These are phyloP conservation scores for Leptographium lundbergii DNA, from an alignment of 2,329 filamentous ascomycete species.

Conservation along the genomic window DNA sequence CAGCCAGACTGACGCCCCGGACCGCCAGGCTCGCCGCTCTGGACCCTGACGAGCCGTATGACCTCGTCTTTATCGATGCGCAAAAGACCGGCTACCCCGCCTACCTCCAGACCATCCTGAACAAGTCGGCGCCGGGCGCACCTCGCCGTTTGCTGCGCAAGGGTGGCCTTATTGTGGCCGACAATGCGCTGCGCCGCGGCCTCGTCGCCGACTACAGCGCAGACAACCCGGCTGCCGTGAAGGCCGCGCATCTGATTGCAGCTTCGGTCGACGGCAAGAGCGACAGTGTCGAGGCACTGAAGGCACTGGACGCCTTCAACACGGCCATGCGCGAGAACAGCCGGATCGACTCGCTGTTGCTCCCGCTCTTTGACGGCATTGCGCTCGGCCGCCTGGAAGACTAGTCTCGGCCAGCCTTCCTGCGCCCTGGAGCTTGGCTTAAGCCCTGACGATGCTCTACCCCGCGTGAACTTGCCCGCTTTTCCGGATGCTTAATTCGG, in stretches of 20 bases:
- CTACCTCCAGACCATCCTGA: conserved; percentile 34
- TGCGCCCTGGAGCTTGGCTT: neutral
- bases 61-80: conserved; percentile 42
- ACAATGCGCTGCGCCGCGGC: conserved; percentile 38
- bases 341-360: conserved; percentile 22
- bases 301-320: conserved; percentile 22
- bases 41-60: conserved; percentile 29
- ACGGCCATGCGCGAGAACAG: conserved; percentile 16
- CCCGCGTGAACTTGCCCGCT: too few relatives aligned
- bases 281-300: conserved; percentile 8
- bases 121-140: conserved; percentile 25
- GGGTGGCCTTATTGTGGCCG: conserved; percentile 39
- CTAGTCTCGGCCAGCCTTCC: neutral
- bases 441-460: too few relatives aligned
- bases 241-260: conserved; percentile 5
- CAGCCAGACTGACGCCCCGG: neutral
- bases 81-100: conserved; percentile 38
- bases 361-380: conserved; percentile 27
- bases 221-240: conserved; percentile 17
- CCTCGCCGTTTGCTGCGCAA: conserved; percentile 29
- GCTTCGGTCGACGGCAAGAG: neutral
- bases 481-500: too few relatives aligned
- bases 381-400: conserved; percentile 18
- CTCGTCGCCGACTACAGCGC: conserved; percentile 28
- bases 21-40: conserved; percentile 19